Evolutionary conservation across 2,329 filamentous ascomycete genomes (phyloP).

Genomic region (Apiospora hydei): DNA sequence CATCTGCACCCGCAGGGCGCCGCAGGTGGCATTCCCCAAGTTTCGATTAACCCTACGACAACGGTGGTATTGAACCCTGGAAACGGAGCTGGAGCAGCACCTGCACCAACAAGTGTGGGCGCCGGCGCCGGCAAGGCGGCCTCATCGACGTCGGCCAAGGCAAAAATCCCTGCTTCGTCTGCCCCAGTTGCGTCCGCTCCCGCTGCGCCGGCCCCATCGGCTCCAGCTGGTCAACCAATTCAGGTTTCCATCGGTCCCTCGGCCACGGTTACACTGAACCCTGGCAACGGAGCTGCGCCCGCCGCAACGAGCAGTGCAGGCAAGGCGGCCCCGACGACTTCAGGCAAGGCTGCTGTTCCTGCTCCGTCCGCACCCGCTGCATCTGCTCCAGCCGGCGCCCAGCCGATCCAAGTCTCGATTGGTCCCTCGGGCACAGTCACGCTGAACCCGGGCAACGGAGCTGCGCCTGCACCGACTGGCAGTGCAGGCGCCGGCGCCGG

Average conservation of each 20-base stretch:
- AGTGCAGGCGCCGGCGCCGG: background rate
- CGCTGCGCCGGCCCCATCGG: too few relatives aligned
- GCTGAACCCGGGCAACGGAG: conserved; percentile 17
- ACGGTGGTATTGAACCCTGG: conserved; percentile 8
- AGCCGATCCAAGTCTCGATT: conserved; percentile 11
- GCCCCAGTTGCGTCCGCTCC: background rate
- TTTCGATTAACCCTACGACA: conserved; percentile 4
- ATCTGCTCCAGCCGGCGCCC: conserved; percentile 3
- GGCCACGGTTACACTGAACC: background rate
- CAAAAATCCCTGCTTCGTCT: background rate
- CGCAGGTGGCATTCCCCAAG: background rate
- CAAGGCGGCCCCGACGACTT: background rate
- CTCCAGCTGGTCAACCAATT: background rate
- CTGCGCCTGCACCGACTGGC: background rate
- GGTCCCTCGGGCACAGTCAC: conserved; percentile 10
- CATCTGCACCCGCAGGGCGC: background rate
- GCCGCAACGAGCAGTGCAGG: background rate
- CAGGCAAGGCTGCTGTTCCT: background rate
- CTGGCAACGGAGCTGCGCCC: conserved; percentile 2
- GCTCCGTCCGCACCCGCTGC: background rate
- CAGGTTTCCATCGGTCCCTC: conserved; percentile 4
- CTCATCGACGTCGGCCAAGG: background rate
- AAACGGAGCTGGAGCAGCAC: background rate
- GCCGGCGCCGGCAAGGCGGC: background rate
- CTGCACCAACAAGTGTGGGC: background rate